Conservation (phyloP, 192 early-diverging fungal genomes). For the Podila epigama region DNA sequence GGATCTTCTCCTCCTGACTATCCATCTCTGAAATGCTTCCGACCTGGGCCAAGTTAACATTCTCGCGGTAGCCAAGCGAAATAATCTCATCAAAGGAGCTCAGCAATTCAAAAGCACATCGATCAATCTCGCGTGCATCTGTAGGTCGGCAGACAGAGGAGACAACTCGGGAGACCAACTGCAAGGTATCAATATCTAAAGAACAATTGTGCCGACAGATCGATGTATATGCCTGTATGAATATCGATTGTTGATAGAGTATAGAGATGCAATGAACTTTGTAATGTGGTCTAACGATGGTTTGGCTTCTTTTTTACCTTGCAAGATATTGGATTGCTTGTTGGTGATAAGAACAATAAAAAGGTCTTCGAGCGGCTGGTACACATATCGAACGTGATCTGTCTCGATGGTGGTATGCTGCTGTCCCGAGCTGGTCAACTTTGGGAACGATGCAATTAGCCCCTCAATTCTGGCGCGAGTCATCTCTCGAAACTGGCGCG, state of each 20-base stretch:
- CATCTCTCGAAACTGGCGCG: conserved; percentile 98
- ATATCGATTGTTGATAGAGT: no score
- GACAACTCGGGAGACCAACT: conserved; percentile 92
- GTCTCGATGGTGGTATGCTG: conserved; percentile 99
- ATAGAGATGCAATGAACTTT: no score
- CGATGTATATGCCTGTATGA: no score
- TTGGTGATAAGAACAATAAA: conserved; percentile 97
- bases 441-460: conserved; percentile 95
- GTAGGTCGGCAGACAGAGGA: conserved; percentile 87
- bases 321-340: conserved; percentile 95
- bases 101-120: conserved; percentile 89
- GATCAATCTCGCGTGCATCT: conserved; percentile 87
- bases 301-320: no score
- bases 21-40: conserved; percentile 97
- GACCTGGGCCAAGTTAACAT: conserved; percentile 90
- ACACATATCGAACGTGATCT: conserved; percentile 96
- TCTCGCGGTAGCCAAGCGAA: conserved; percentile 90
- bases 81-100: conserved; percentile 97
- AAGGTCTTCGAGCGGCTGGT: conserved; percentile 96
- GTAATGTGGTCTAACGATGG: no score
- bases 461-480: conserved; percentile 96
- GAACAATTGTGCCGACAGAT: background rate
- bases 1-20: conserved; percentile 96
- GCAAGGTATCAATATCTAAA: conserved; percentile 92
- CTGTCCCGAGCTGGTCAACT: conserved; percentile 87